These are phyloP conservation scores for Phaffomyces thermotolerans DNA, from an alignment of 805 yeast genomes.

Conservation along the genomic window DNA sequence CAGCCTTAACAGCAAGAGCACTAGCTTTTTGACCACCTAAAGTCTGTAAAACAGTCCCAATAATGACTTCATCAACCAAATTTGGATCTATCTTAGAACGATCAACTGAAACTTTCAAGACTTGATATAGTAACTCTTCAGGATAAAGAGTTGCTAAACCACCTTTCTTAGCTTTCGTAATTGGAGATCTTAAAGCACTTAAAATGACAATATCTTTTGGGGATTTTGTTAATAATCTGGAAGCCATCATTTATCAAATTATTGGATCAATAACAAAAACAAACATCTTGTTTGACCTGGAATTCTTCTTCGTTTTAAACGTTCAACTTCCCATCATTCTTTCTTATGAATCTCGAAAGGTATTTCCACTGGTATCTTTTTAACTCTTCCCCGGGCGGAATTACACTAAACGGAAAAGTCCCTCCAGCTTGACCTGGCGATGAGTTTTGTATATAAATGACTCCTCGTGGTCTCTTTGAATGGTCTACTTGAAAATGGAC, in stretches of 20 bases:
- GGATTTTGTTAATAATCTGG: constrained; percentile 2
- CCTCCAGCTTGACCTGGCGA: too few relatives aligned
- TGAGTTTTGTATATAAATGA: too few relatives aligned
- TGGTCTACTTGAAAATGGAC: too few relatives aligned
- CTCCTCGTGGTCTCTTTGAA: too few relatives aligned
- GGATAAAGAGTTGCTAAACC: constrained; percentile 70
- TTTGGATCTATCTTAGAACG: constrained; percentile 41
- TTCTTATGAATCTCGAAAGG: too few relatives aligned
- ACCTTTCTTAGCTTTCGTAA: constrained; percentile 79
- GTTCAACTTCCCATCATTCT: too few relatives aligned
- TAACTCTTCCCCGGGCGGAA: too few relatives aligned
- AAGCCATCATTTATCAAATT: background rate
- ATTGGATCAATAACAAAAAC: too few relatives aligned
- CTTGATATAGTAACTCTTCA: constrained; percentile 61
- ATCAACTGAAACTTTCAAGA: constrained; percentile 53
- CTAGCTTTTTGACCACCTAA: constrained; percentile 92
- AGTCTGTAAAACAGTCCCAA: constrained; percentile 81
- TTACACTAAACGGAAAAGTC: too few relatives aligned
- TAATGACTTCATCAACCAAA: constrained; percentile 69
- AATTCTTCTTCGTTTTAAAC: too few relatives aligned
- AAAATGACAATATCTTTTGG: constrained; percentile 69
- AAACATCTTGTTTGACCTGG: too few relatives aligned
- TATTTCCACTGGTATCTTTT: too few relatives aligned
- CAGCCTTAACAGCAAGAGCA: constrained; percentile 78
- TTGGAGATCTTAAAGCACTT: constrained; percentile 79